Evolutionary conservation across 768 basidiomycete genomes (phyloP).

Genomic region (Kwoniella bestiolae): DNA sequence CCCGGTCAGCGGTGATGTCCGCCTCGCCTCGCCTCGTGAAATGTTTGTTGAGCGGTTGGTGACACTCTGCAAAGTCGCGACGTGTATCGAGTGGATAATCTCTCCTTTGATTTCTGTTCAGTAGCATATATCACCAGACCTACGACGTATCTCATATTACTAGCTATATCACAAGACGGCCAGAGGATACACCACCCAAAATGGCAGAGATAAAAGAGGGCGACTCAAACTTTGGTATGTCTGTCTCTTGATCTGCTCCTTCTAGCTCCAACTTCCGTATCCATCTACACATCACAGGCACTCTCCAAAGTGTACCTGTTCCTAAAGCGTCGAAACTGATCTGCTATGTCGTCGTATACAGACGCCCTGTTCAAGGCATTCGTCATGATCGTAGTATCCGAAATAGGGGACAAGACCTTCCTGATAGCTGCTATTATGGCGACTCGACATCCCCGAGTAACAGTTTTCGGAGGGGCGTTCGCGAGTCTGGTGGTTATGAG

Average conservation of each 20-base stretch:
- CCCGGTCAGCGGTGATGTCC: too few relatives aligned
- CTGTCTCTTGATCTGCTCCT: background rate
- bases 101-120: too few relatives aligned
- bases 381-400: constrained; percentile 77
- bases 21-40: too few relatives aligned
- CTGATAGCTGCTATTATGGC: constrained; percentile 80
- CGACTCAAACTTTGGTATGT: constrained; percentile 22
- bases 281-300: background rate
- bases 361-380: constrained; percentile 75
- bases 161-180: too few relatives aligned
- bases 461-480: constrained; percentile 88
- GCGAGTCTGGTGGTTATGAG: constrained; percentile 90
- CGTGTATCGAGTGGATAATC: too few relatives aligned
- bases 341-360: constrained; percentile 20
- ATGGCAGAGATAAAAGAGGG: constrained; percentile 26
- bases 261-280: background rate
- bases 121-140: too few relatives aligned
- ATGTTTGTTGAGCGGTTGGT: too few relatives aligned
- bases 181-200: too few relatives aligned
- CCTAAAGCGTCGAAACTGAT: too few relatives aligned
- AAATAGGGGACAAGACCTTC: constrained; percentile 86
- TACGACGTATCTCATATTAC: too few relatives aligned
- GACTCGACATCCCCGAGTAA: constrained; percentile 78
- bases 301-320: too few relatives aligned
- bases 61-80: too few relatives aligned